These are phyloP conservation scores for Aspergillus sojae DNA, from an alignment of 2,329 filamentous ascomycete species.

Conservation along the genomic window DNA sequence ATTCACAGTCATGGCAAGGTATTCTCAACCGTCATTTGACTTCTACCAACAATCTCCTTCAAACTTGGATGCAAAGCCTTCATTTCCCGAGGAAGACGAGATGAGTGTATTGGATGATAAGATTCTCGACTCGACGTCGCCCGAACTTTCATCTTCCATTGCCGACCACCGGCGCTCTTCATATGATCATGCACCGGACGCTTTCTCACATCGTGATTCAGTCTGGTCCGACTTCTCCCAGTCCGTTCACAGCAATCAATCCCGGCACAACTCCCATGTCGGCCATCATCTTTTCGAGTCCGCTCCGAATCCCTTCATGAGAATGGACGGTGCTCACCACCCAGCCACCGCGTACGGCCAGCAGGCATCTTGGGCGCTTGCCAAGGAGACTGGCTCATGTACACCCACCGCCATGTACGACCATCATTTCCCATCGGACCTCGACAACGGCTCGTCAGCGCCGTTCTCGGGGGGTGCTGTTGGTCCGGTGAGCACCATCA, in stretches of 20 bases:
- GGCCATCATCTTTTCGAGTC: slow-evolving; percentile 53
- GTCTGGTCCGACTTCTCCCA: slow-evolving; percentile 53
- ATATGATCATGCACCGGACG: slow-evolving; percentile 52
- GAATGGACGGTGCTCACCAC: slow-evolving; percentile 54
- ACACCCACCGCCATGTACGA: slow-evolving; percentile 75
- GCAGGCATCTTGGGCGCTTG: slow-evolving; percentile 64
- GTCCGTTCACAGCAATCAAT: slow-evolving; percentile 45
- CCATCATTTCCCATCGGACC: slow-evolving; percentile 55
- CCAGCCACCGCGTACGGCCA: slow-evolving; percentile 48
- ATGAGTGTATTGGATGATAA: slow-evolving; percentile 55
- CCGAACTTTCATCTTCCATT: slow-evolving; percentile 50
- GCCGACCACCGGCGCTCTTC: slow-evolving; percentile 48
- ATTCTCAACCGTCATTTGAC: slow-evolving; percentile 46
- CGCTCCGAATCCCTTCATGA: slow-evolving; percentile 65
- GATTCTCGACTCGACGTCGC: slow-evolving; percentile 53
- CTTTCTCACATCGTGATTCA: slow-evolving; percentile 56
- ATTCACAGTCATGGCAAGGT: slow-evolving; percentile 44
- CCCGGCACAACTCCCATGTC: slow-evolving; percentile 45
- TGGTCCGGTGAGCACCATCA: slow-evolving; percentile 43
- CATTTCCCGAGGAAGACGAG: slow-evolving; percentile 53
- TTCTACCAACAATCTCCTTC: slow-evolving; percentile 49
- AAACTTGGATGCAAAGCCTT: slow-evolving; percentile 45
- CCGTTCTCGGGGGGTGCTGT: slow-evolving; percentile 47
- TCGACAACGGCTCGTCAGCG: slow-evolving; percentile 49
- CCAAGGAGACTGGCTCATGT: slow-evolving; percentile 68